phyloP scores from a whole-genome alignment of 768 basidiomycete genomes.

The Megacollybia marginata region DNA sequence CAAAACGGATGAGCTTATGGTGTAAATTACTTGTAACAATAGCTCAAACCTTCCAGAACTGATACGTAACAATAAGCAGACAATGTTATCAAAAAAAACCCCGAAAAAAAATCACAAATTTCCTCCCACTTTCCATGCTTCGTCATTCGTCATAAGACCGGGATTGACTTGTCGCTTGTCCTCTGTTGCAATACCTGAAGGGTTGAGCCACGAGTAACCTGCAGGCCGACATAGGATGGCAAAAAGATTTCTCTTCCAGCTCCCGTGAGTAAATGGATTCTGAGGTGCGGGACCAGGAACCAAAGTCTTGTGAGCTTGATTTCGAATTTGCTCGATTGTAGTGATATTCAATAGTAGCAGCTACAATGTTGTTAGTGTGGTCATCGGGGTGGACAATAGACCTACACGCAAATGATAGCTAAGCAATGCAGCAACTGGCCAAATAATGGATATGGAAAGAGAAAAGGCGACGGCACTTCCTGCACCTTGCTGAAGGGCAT shows the following conservation, averaged over 20 bases:
- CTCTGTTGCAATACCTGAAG: slow-evolving; percentile 49
- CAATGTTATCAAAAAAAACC: no score
- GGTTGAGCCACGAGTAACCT: slow-evolving; percentile 76
- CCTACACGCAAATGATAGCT: slow-evolving; percentile 83
- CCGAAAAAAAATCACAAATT: no score
- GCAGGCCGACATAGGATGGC: slow-evolving; percentile 76
- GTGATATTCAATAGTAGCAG: slow-evolving; percentile 82
- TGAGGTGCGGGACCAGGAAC: slow-evolving; percentile 58
- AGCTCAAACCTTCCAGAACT: no score
- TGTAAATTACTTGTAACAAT: no score
- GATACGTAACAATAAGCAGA: no score
- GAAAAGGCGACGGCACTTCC: slow-evolving; percentile 81
- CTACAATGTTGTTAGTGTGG: slow-evolving; percentile 28
- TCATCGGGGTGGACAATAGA: slow-evolving; percentile 1
- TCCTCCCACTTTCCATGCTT: no score
- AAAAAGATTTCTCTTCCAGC: slow-evolving; percentile 64
- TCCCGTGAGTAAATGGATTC: slow-evolving; percentile 85
- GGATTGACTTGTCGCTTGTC: slow-evolving; percentile 76
- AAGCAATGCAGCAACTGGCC: slow-evolving; percentile 76
- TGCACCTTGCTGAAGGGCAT: slow-evolving; percentile 41
- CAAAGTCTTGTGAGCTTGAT: slow-evolving; percentile 71
- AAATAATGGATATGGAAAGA: slow-evolving; percentile 64
- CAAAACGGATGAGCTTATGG: no score
- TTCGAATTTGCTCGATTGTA: slow-evolving; percentile 96
- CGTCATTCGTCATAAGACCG: slow-evolving; percentile 23